Base-by-base conservation (phyloP, 2,329 filamentous ascomycete genomes). In the Penicillium corylophilum region DNA sequence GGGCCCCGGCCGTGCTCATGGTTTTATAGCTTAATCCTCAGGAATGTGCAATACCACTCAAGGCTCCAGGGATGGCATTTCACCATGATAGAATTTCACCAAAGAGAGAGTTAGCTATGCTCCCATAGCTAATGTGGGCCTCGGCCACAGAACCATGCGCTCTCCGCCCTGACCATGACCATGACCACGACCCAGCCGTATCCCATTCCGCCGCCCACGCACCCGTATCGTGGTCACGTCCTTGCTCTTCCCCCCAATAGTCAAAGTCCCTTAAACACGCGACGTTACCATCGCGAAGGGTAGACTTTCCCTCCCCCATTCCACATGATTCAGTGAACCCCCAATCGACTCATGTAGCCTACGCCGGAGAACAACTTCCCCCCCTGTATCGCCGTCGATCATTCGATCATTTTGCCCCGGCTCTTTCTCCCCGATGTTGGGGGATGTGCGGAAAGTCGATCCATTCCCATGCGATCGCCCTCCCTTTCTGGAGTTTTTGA, bases 391-490 rank as follows among this genome's bases (percentile, higher is more conserved):
- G 26, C 10, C 51, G 51, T 47, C 31, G 55, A 57, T 55, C 55
- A 42, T 48, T 9, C n/a, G n/a, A n/a, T n/a, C n/a, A n/a, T n/a
- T n/a, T n/a, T n/a, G 18, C 36, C 40, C 33, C 51, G 40, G 44
- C 18, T 31, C 49, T 46, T 52, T 41, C 38, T 50, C 55, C 52
- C 55, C 46, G 48, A 56, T 51, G 53, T 53, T 58, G 55, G 50
- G 53, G 53, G 38, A 40, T n/a, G 20, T 36, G 36, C 22, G 26
- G 48, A 58, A 52, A 51, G 50, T 55, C 26, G 44, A 51, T 55
- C 60, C 59, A 61, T 61, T 60, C 55, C 35, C 55, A 55, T 56
- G 51, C 57, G 54, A 24, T 29, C 29, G 18, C 13, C 13, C 24
- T 18, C 22, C 39, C 24, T 42, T 24, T 24, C 39, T 26, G 39